Percentiles rank a stretch among this genome's conserved stretches.
phyloP scores from a whole-genome alignment of 805 yeast species.

The Yamadazyma sp. region DNA sequence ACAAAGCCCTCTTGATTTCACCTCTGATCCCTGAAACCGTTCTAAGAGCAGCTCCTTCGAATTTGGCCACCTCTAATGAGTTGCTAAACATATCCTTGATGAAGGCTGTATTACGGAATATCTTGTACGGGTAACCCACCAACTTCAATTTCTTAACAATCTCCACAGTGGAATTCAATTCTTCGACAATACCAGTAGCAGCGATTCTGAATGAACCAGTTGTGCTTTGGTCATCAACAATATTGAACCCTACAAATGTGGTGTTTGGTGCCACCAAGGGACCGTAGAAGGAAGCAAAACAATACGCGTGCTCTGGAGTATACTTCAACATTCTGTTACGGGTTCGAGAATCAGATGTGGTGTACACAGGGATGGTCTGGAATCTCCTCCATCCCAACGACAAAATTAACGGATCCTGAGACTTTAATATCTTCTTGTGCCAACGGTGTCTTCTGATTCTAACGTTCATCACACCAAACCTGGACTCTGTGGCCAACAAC shows the following conservation, averaged over 20 bases:
- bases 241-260: slow-evolving; percentile 92
- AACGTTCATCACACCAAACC: slow-evolving; percentile 90
- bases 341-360: slow-evolving; percentile 96
- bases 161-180: slow-evolving; percentile 84
- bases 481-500: slow-evolving; percentile 80
- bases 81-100: slow-evolving; percentile 94
- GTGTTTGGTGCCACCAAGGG: slow-evolving; percentile 97
- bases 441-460: slow-evolving; percentile 97
- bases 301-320: slow-evolving; percentile 97
- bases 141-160: slow-evolving; percentile 94
- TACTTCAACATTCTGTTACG: slow-evolving; percentile 97
- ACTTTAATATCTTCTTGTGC: slow-evolving; percentile 94
- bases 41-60: slow-evolving; percentile 95
- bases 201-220: slow-evolving; percentile 92
- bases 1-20: slow-evolving; percentile 90
- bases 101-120: slow-evolving; percentile 94
- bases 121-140: slow-evolving; percentile 92
- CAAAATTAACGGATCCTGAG: slow-evolving; percentile 91
- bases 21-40: slow-evolving; percentile 98
- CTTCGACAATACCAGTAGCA: slow-evolving; percentile 95
- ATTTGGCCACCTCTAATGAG: slow-evolving; percentile 91
- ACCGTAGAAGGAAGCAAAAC: slow-evolving; percentile 94
- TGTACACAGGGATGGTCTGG: slow-evolving; percentile 93
- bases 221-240: slow-evolving; percentile 79
- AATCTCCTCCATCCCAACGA: slow-evolving; percentile 98